Evolutionary conservation across 2,329 filamentous ascomycete species (phyloP), one percentile per base, ranked within the genome.

Genomic region (Aspergillus sp.): DNA sequence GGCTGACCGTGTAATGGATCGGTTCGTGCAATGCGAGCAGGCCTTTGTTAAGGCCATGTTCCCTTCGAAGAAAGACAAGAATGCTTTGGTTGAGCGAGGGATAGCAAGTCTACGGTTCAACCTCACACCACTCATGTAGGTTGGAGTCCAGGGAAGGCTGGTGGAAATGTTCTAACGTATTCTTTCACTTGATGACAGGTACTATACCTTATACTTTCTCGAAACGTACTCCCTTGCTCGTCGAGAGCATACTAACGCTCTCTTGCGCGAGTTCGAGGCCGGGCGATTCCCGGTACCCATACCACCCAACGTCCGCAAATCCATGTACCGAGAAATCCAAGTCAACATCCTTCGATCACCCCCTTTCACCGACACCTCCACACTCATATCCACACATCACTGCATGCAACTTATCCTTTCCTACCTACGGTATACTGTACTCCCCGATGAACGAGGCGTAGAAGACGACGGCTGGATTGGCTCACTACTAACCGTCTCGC

Each of bases 81-180:
- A 61, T 40, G 60, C 58, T 7, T 56, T 68, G 40, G 52, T 64
- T 28, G 62, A 67, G 29, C 58, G 57, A 41, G 65, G 64, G 1
- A 61, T 58, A 46, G 59, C 57, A 19, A 59, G 54, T 34, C 50
- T 71, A 45, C 61, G 63, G 60, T 70, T 65, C 39, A 63, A 70
- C 43, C 57, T 71, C 28, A 64, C 64, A 10, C 68, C 69, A 9
- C 52, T 70, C 8, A 70, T 71, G 69, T 70, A 52, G 50, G 67
- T 51, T 19, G 7, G 7, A 32, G 19, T 39, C 8, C 26, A 39
- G 12, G 7, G 27, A 39, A 8, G 3, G 3, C 9, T 43, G 9
- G 7, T 6, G 28, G 30, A 42, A 40, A 27, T 32, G 6, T 33
- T 39, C 41, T 45, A 32, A 33, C 41, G 29, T 32, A 39, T 12